phyloP scores from a whole-genome alignment of 305 asterid genomes.

The Andrographis paniculata region DNA sequence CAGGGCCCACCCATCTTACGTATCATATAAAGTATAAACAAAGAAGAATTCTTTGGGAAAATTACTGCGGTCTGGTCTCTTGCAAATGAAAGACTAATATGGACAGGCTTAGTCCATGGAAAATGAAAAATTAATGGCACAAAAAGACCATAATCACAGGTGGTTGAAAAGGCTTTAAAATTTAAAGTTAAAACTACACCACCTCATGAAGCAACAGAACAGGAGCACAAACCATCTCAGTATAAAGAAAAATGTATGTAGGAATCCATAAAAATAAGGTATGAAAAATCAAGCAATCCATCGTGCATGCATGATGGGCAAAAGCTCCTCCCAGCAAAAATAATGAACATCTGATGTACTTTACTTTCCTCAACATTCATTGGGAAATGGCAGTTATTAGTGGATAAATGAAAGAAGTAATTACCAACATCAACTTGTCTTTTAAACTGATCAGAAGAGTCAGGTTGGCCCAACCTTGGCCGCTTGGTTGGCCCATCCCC shows the following conservation, averaged over 20 bases:
- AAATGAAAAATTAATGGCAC: not conserved
- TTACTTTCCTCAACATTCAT: constrained; percentile 12
- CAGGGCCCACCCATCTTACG: constrained; percentile 9
- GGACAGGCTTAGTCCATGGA: constrained; percentile 6
- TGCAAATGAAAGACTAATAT: constrained; percentile 1
- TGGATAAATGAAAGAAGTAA: constrained; percentile 23
- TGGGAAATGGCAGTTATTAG: constrained; percentile 1
- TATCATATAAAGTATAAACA: constrained; percentile 2
- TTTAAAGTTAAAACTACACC: constrained; percentile 5
- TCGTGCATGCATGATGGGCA: not conserved
- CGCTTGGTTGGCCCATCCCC: constrained; percentile 44
- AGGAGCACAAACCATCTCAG: no score
- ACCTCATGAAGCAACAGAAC: not conserved
- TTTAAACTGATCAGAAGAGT: constrained; percentile 28
- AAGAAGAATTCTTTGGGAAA: not conserved
- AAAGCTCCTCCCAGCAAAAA: constrained; percentile 13
- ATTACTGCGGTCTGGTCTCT: not conserved
- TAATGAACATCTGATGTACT: constrained; percentile 13
- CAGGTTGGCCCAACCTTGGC: constrained; percentile 38
- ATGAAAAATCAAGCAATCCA: not conserved
- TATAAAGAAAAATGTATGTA: constrained; percentile 4
- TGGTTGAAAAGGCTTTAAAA: constrained; percentile 1
- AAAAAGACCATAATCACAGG: not conserved
- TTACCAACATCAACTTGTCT: constrained; percentile 61
- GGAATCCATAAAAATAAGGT: constrained; percentile 4